These are phyloP conservation scores for Entomophthora muscae DNA, from an alignment of 371 early-diverging fungal genomes.

Conservation along the genomic window DNA sequence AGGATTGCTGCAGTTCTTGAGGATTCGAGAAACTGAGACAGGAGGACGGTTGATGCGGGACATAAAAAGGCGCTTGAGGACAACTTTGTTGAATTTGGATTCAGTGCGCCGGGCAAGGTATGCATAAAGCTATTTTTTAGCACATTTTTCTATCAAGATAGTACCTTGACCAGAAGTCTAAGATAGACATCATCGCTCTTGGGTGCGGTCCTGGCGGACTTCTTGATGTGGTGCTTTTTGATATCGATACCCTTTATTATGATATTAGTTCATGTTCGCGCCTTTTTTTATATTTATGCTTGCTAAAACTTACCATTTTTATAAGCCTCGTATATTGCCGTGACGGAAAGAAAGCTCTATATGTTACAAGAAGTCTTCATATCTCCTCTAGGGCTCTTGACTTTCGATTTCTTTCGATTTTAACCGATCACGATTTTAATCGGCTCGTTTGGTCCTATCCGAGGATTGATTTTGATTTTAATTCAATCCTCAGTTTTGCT, in stretches of 20 bases:
- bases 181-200: constrained; percentile 87
- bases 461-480: too few species aligned
- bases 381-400: too few species aligned
- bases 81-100: constrained; percentile 94
- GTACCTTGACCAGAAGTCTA: constrained; percentile 86
- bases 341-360: too few species aligned
- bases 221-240: constrained; percentile 89
- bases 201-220: constrained; percentile 71
- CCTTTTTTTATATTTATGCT: too few species aligned
- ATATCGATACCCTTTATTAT: constrained; percentile 79
- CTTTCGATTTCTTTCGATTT: too few species aligned
- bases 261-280: too few species aligned
- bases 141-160: not conserved
- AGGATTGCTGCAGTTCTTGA: constrained; percentile 37
- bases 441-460: too few species aligned
- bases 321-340: too few species aligned
- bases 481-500: too few species aligned
- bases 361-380: too few species aligned
- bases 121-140: constrained; percentile 68
- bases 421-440: too few species aligned
- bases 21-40: constrained; percentile 77
- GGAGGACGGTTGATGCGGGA: constrained; percentile 93
- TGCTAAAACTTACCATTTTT: too few species aligned
- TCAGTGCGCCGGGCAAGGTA: constrained; percentile 97
- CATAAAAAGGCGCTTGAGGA: constrained; percentile 96